These are phyloP conservation scores for Pythium utonaiense DNA, from an alignment of 352 stramenopile genomes.

Conservation along the genomic window DNA sequence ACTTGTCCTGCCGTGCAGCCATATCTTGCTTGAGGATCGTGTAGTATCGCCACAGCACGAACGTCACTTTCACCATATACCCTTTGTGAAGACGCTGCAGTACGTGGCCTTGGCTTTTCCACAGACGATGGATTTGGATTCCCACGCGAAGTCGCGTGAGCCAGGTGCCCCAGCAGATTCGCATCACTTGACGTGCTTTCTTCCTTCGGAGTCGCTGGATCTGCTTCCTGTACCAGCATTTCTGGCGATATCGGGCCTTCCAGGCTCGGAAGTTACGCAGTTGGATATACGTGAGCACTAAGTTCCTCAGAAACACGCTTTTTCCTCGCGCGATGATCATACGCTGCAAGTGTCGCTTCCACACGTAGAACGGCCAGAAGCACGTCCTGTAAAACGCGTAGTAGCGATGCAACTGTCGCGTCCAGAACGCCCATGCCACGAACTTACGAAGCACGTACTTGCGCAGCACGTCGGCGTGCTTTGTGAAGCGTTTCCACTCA, in stretches of 20 bases:
- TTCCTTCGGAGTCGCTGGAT: constrained; percentile 11
- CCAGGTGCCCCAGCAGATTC: constrained; percentile 24
- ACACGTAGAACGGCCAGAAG: constrained; percentile 60
- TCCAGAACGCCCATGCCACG: constrained; percentile 32
- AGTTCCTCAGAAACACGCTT: constrained; percentile 27
- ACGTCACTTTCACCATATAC: constrained; percentile 32
- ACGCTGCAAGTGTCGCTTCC: constrained; percentile 40
- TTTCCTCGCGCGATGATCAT: constrained; percentile 39
- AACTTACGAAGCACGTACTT: constrained; percentile 37
- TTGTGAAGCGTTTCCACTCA: constrained; percentile 26
- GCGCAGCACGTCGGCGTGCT: constrained; percentile 22
- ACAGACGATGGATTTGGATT: constrained; percentile 22
- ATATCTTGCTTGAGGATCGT: constrained; percentile 29
- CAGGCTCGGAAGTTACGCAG: constrained; percentile 39
- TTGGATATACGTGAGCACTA: constrained; percentile 34
- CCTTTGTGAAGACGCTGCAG: constrained; percentile 38
- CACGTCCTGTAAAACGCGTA: constrained; percentile 36
- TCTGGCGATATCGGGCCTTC: constrained; percentile 13
- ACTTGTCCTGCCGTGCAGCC: constrained; percentile 19
- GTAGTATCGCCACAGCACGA: constrained; percentile 37
- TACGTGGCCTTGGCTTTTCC: constrained; percentile 40
- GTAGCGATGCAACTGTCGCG: constrained; percentile 10
- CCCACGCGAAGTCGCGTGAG: constrained; percentile 1
- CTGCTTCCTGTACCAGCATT: constrained; percentile 15
- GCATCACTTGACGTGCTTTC: constrained; percentile 3